phyloP scores from a whole-genome alignment of 2,329 filamentous ascomycete genomes.

The Epichloe bromicola region DNA sequence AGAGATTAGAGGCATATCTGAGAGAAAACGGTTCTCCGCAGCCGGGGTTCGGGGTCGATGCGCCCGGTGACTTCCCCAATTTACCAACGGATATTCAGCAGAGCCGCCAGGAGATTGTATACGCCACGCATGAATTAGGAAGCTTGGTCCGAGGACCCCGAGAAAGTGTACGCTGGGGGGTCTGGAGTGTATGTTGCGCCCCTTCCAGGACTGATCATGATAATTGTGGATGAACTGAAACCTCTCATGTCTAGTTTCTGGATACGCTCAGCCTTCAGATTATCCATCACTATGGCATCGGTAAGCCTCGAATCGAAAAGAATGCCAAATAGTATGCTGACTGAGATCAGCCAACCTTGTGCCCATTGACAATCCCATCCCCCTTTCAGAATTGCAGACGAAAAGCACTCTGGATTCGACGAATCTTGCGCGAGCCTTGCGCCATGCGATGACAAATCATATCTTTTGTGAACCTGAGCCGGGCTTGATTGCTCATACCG shows the following conservation, averaged over 20 bases:
- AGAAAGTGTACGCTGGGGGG: constrained; percentile 36
- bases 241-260: constrained; percentile 25
- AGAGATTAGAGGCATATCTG: constrained; percentile 35
- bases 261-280: constrained; percentile 37
- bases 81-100: constrained; percentile 32
- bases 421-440: constrained; percentile 37
- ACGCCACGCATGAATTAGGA: constrained; percentile 34
- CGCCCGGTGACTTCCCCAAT: constrained; percentile 32
- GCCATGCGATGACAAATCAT: constrained; percentile 43
- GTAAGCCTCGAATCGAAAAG: constrained; percentile 15
- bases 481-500: constrained; percentile 40
- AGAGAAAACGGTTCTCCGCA: constrained; percentile 26
- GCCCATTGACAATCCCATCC: constrained; percentile 31
- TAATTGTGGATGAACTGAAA: constrained; percentile 1
- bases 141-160: constrained; percentile 35
- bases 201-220: not conserved
- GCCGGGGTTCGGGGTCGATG: constrained; percentile 32
- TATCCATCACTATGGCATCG: constrained; percentile 36
- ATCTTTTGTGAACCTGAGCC: constrained; percentile 41
- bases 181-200: constrained; percentile 33
- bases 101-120: constrained; percentile 33
- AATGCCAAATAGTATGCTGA: not conserved
- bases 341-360: constrained; percentile 31
- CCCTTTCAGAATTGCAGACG: constrained; percentile 30
- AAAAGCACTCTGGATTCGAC: constrained; percentile 33